Evolutionary conservation across 345 rosid genomes (phyloP), one percentile per base, ranked within the genome.

Genomic region (Brassica carinata): DNA sequence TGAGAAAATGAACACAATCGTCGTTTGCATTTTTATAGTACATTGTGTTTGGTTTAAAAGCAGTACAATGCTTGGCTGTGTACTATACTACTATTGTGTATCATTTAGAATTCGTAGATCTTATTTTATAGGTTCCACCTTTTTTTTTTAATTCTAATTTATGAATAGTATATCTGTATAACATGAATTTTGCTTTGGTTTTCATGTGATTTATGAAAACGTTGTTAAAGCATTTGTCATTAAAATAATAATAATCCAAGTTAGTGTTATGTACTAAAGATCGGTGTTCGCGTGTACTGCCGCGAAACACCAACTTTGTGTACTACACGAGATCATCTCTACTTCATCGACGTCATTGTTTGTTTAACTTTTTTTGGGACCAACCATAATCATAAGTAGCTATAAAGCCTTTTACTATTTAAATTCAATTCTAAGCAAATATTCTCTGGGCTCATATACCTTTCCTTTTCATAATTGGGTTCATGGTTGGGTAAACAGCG

Each of bases 1-100:
- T 8, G 71, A 27, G 23, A 34, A 33, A 15, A n/a, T 53, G 58
- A 71, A 55, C 8, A 14, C 13, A 64, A 23, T 51, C 57, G 55
- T 23, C 29, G 27, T 33, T 71, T 8, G 18, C 67, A 29, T 30
- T 29, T 29, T 9, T 77, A 71, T 77, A 77, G 64, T n/a, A 64
- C 57, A 71, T 64, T 72, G 31, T 71, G 59, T 55, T 67, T 70
- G 36, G 80, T 63, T 71, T 23, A 2, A 19, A 77, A 31, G 70
- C 64, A 77, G 81, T 77, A 77, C 81, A 77, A 77, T 63, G 76
- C 8, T 34, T n/a, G 57, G 8, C 27, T 64, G 76, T 77, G 26
- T 23, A 23, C 26, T 23, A 23, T 23, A 23, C 26, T 23, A 77
- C 81, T 77, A 68, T 40, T 15, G n/a, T 34, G 38, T 34, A 34